Percentiles rank a stretch among this genome's conserved stretches.
Evolutionary conservation across 164 flowering plant genomes (phyloP).

Genomic region (Litsea cubeba): DNA sequence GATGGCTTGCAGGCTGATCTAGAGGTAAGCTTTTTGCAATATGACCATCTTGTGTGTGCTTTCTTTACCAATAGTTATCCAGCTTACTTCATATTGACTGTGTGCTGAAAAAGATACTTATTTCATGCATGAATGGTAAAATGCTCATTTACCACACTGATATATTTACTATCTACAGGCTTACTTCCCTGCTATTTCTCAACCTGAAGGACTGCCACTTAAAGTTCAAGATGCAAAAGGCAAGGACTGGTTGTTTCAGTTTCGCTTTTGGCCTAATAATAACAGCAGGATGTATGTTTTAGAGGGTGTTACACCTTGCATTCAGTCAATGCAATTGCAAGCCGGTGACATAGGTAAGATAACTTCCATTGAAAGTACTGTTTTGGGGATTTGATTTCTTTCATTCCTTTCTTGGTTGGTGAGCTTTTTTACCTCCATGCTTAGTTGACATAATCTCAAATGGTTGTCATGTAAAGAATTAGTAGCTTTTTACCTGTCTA

Average conservation of each 20-base stretch:
- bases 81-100: not conserved
- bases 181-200: slow-evolving; percentile 76
- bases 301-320: slow-evolving; percentile 93
- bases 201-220: slow-evolving; percentile 89
- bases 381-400: not conserved
- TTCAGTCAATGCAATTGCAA: slow-evolving; percentile 87
- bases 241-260: slow-evolving; percentile 84
- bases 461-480: no score
- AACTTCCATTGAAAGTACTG: not conserved
- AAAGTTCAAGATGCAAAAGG: slow-evolving; percentile 84
- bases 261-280: slow-evolving; percentile 95
- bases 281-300: slow-evolving; percentile 98
- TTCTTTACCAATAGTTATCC: not conserved
- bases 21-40: no score
- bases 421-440: not conserved
- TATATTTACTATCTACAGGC: slow-evolving; percentile 45
- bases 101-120: not conserved
- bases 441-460: no score
- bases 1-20: not conserved
- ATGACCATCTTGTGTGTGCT: not conserved
- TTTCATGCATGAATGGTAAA: not conserved
- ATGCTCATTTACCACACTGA: slow-evolving; percentile 6
- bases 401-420: not conserved
- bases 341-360: slow-evolving; percentile 88
- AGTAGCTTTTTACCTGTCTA: no score